These are phyloP conservation scores for Neobulgaria alba DNA, from an alignment of 2,329 filamentous ascomycete genomes.

Conservation along the genomic window DNA sequence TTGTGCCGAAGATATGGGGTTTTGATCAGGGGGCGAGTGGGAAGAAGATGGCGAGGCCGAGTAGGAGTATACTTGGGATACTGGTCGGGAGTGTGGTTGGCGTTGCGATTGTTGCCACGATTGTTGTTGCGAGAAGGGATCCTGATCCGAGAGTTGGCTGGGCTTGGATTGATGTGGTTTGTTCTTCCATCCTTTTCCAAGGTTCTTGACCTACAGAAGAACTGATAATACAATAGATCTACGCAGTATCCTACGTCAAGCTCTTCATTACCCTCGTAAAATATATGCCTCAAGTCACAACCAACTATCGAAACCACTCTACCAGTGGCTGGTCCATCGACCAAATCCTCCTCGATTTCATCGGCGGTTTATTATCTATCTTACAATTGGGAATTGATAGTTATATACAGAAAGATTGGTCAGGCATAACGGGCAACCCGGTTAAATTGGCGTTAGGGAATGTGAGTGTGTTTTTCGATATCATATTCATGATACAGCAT, in stretches of 20 bases:
- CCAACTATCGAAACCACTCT: conserved; percentile 77
- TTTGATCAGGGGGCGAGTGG: conserved; percentile 50
- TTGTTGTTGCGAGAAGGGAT: conserved; percentile 33
- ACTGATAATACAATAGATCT: no score
- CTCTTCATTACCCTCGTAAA: conserved; percentile 82
- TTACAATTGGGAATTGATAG: conserved; percentile 79
- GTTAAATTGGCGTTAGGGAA: conserved; percentile 84
- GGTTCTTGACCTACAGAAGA: background rate
- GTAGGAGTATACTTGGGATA: conserved; percentile 57
- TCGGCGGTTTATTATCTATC: conserved; percentile 73
- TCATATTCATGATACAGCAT: conserved; percentile 82
- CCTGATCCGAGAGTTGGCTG: conserved; percentile 39
- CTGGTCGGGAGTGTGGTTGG: conserved; percentile 58
- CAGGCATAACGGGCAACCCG: conserved; percentile 81
- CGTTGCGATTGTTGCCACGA: conserved; percentile 38
- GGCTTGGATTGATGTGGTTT: conserved; percentile 52
- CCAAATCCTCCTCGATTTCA: conserved; percentile 76
- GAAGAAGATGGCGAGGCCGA: conserved; percentile 44
- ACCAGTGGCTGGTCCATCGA: conserved; percentile 82
- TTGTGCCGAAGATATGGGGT: conserved; percentile 64
- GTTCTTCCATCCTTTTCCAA: no score
- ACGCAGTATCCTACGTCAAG: conserved; percentile 79
- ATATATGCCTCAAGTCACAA: conserved; percentile 77
- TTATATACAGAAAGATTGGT: conserved; percentile 78
- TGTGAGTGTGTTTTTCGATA: conserved; percentile 76